These are phyloP conservation scores for Colletotrichum coccodes DNA, from an alignment of 2,329 filamentous ascomycete genomes.

Conservation along the genomic window DNA sequence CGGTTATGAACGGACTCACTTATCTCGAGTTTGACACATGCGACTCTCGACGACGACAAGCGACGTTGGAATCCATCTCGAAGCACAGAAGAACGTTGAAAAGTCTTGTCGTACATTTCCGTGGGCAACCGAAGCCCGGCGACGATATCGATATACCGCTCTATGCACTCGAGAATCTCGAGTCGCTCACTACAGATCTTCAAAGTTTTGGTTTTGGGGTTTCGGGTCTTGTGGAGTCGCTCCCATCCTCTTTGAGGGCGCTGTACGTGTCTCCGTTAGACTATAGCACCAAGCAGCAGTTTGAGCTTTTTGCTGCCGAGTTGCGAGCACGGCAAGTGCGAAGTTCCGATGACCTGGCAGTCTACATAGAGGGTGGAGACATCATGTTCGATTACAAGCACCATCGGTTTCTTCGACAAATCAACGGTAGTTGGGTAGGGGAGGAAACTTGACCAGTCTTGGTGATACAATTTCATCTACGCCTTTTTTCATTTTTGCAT, in stretches of 20 bases:
- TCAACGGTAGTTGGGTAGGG: too few relatives aligned
- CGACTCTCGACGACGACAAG: not conserved
- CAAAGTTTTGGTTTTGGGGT: constrained; percentile 1
- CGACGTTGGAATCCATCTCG: not conserved
- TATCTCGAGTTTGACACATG: not conserved
- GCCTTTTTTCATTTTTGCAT: too few relatives aligned
- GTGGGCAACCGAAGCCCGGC: not conserved
- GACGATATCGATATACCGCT: not conserved
- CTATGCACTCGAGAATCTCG: constrained; percentile 1
- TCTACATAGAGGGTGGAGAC: not conserved
- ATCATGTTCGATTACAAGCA: not conserved
- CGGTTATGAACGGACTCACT: not conserved
- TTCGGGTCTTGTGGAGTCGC: not conserved
- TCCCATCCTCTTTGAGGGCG: not conserved
- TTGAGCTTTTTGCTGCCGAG: not conserved
- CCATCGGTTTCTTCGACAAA: too few relatives aligned
- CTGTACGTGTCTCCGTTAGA: not conserved
- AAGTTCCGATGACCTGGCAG: not conserved
- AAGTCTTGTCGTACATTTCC: constrained; percentile 3
- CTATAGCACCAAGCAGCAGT: not conserved
- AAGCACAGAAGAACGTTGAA: constrained; percentile 9
- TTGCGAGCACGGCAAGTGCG: not conserved
- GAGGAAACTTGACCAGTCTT: too few relatives aligned
- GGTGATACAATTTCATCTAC: too few relatives aligned
- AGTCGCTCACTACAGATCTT: constrained; percentile 16